Conservation (phyloP, 257 asterid species). For the Lantana camara region DNA sequence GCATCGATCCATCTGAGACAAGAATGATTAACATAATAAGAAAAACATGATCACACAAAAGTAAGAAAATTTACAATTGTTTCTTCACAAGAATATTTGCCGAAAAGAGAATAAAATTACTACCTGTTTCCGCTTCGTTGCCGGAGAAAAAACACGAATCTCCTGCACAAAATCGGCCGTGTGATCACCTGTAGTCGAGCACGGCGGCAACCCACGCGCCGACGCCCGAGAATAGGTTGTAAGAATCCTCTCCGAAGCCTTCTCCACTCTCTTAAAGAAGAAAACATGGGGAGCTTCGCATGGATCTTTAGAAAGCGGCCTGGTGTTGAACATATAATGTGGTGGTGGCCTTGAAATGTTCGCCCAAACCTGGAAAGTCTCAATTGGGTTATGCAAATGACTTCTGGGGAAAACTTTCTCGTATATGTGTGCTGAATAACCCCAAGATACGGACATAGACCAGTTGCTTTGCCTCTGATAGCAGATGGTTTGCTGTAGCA, state of each 20-base stretch:
- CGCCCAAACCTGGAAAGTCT: constrained; percentile 56
- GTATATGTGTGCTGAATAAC: constrained; percentile 68
- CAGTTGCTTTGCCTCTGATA: constrained; percentile 47
- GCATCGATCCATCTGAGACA: no score
- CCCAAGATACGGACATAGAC: constrained; percentile 85
- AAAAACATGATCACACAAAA: no score
- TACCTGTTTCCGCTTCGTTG: constrained; percentile 45
- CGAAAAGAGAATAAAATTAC: no score
- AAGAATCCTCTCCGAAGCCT: constrained; percentile 8
- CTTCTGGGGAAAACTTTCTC: constrained; percentile 59
- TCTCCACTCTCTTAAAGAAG: constrained; percentile 38
- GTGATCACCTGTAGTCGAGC: constrained; percentile 27
- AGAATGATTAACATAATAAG: no score
- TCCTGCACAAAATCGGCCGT: constrained; percentile 41
- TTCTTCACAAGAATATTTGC: no score
- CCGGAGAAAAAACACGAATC: constrained; percentile 54
- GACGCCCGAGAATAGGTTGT: constrained; percentile 41
- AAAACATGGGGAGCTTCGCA: constrained; percentile 64
- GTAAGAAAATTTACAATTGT: no score
- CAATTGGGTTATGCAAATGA: constrained; percentile 56
- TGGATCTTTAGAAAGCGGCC: constrained; percentile 41
- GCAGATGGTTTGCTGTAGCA: constrained; percentile 79
- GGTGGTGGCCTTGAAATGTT: constrained; percentile 33
- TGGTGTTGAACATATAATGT: constrained; percentile 64
- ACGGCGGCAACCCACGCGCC: constrained; percentile 40